phyloP scores from a whole-genome alignment of 164 flowering plant species.

The Litsea cubeba region DNA sequence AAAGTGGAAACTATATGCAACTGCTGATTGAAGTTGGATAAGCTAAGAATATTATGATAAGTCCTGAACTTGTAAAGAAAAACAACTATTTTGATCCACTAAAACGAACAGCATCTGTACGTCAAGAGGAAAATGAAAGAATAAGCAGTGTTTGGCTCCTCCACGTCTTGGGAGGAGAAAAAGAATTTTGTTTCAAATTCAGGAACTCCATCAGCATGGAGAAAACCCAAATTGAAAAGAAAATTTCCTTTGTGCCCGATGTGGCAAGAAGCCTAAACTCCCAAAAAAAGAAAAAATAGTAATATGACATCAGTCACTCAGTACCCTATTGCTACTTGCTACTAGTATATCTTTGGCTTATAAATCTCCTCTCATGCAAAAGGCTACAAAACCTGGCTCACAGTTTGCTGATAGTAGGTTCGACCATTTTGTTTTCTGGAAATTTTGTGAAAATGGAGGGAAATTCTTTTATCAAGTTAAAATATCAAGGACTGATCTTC shows the following conservation, averaged over 20 bases:
- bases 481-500: too few species aligned
- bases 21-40: not conserved
- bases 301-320: not conserved
- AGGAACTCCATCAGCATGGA: not conserved
- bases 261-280: not conserved
- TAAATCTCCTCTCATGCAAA: not conserved
- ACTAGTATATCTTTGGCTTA: too few species aligned
- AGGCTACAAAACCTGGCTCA: not conserved
- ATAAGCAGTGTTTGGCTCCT: not conserved
- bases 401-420: not conserved
- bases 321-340: not conserved
- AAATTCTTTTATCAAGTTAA: too few species aligned
- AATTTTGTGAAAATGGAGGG: not conserved
- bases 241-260: not conserved
- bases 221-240: not conserved
- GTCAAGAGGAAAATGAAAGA: not conserved
- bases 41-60: not conserved
- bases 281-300: not conserved
- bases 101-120: not conserved
- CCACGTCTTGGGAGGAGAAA: not conserved
- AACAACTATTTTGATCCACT: not conserved
- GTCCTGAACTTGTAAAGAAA: too few species aligned
- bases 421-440: not conserved
- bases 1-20: conserved; percentile 7
- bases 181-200: not conserved